A percentile compares a stretch with the other conserved stretches of the same genome.
These are phyloP conservation scores for Rhizopus delemar DNA, from an alignment of 371 early-diverging fungal genomes.

Conservation along the genomic window DNA sequence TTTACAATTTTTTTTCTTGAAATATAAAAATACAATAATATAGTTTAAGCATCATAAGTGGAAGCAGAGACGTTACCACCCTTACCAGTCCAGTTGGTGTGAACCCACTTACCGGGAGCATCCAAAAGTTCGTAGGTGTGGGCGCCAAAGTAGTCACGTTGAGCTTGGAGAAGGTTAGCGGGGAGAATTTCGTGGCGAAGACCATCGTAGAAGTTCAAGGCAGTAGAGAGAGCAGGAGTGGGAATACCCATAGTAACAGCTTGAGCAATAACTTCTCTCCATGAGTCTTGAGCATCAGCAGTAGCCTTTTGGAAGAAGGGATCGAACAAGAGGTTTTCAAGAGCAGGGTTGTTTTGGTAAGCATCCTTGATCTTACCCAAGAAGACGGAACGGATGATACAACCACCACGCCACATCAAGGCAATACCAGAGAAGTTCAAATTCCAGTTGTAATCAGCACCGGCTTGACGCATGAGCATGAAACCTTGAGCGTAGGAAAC, in stretches of 20 bases:
- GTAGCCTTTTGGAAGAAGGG: slow-evolving; percentile 93
- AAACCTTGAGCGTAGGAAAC: slow-evolving; percentile 99
- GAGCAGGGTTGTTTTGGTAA: slow-evolving; percentile 81
- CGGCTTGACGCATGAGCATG: slow-evolving; percentile 97
- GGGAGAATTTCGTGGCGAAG: slow-evolving; percentile 87
- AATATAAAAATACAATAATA: slow-evolving; percentile 12
- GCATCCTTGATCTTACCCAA: slow-evolving; percentile 95
- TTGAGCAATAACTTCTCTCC: slow-evolving; percentile 89
- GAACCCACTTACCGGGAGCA: slow-evolving; percentile 78
- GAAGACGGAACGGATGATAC: slow-evolving; percentile 96
- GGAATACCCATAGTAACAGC: slow-evolving; percentile 87
- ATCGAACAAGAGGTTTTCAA: slow-evolving; percentile 89
- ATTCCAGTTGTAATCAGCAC: slow-evolving; percentile 91
- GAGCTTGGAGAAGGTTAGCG: slow-evolving; percentile 96
- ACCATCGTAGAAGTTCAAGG: slow-evolving; percentile 96
- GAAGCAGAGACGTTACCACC: slow-evolving; percentile 76
- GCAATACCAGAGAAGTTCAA: slow-evolving; percentile 96
- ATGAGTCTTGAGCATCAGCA: slow-evolving; percentile 79
- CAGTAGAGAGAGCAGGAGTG: slow-evolving; percentile 89
- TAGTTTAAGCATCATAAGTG: slow-evolving; percentile 44
- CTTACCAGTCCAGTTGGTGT: slow-evolving; percentile 97
- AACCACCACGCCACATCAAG: slow-evolving; percentile 99
- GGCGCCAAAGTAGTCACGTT: slow-evolving; percentile 98
- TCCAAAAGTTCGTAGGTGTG: slow-evolving; percentile 92
- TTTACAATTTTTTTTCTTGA: background rate